These are phyloP conservation scores for Cucurbita argyrosperma DNA, from an alignment of 306 rosid genomes.

Conservation along the genomic window DNA sequence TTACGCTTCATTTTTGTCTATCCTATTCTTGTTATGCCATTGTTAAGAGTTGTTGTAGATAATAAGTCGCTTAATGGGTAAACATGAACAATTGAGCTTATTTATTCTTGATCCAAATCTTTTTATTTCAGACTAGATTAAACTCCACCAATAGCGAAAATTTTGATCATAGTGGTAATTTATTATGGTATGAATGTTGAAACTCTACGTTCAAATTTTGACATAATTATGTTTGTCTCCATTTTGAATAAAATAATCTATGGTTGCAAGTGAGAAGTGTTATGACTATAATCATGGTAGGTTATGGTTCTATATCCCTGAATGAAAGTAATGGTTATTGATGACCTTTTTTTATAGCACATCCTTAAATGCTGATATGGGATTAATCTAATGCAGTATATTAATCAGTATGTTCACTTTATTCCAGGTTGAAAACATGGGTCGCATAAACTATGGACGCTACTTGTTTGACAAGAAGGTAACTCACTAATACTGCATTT, in stretches of 20 bases:
- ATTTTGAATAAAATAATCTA: neutral
- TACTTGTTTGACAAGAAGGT: conserved; percentile 78
- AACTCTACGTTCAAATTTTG: neutral
- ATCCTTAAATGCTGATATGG: neutral
- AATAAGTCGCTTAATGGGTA: neutral
- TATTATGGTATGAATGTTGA: neutral
- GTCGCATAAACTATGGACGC: conserved; percentile 72
- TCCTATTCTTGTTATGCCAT: neutral
- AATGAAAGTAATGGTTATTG: neutral
- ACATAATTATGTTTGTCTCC: neutral
- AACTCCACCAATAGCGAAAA: neutral
- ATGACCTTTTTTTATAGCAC: neutral
- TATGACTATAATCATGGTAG: neutral
- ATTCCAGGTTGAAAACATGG: conserved; percentile 81
- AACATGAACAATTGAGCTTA: neutral
- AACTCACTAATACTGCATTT: neutral
- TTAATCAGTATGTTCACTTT: conserved; percentile 3
- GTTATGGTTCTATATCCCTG: neutral
- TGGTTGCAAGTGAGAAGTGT: neutral
- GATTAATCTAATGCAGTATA: neutral
- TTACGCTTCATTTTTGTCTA: neutral
- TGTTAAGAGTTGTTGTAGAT: neutral
- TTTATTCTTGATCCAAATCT: neutral
- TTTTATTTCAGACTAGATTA: neutral
- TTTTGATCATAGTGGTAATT: neutral